Evolutionary conservation across 2,329 filamentous ascomycete species (phyloP).

Genomic region (Apiospora saccharicola): DNA sequence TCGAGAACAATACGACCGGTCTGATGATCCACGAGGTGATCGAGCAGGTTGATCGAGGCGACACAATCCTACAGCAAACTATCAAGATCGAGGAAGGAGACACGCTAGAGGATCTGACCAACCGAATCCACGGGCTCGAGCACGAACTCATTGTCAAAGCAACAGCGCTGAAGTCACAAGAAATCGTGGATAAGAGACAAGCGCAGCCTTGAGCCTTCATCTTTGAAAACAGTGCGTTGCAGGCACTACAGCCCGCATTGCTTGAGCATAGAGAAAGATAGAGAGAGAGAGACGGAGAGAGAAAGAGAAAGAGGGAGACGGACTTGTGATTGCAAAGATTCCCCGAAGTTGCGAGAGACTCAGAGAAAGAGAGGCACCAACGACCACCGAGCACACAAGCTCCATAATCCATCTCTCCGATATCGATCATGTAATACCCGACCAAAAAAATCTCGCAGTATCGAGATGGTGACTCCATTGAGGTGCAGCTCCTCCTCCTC

Average conservation of each 20-base stretch:
- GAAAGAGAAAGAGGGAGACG: not conserved
- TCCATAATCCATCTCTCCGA: constrained; percentile 15
- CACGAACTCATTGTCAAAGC: constrained; percentile 83
- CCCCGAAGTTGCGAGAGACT: not conserved
- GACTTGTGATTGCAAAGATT: constrained; percentile 1
- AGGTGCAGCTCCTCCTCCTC: not conserved
- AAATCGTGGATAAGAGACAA: constrained; percentile 20
- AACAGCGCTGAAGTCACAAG: constrained; percentile 45
- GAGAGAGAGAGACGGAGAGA: no score
- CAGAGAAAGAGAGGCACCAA: not conserved
- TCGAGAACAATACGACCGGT: constrained; percentile 70
- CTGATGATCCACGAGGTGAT: constrained; percentile 85
- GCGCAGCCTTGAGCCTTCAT: not conserved
- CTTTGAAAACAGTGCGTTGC: not conserved
- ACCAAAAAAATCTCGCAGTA: constrained; percentile 4
- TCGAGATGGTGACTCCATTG: constrained; percentile 4
- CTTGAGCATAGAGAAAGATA: not conserved
- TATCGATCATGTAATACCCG: constrained; percentile 2
- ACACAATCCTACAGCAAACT: constrained; percentile 74
- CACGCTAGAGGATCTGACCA: constrained; percentile 69
- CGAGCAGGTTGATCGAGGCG: constrained; percentile 79
- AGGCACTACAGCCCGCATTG: not conserved
- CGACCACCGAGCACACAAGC: not conserved
- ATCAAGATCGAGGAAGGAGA: constrained; percentile 72
- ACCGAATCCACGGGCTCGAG: constrained; percentile 78